phyloP scores from a whole-genome alignment of 2,329 filamentous ascomycete genomes.

The Aspergillus neoniger region DNA sequence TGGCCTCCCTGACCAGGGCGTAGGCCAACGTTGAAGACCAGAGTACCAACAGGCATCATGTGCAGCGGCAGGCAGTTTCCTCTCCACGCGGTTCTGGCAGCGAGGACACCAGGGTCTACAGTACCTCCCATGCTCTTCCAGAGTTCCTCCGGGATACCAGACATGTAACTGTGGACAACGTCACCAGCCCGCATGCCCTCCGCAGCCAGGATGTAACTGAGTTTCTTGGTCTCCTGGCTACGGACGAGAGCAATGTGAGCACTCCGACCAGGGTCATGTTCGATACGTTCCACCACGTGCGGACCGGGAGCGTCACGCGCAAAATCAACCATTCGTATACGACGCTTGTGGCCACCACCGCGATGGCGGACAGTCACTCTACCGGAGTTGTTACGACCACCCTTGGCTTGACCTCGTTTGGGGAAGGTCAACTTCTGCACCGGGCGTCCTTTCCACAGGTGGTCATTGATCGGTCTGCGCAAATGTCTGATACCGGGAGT shows the following conservation, averaged over 20 bases:
- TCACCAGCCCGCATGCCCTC: constrained; percentile 93
- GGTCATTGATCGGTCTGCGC: constrained; percentile 89
- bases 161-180: constrained; percentile 84
- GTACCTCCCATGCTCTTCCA: constrained; percentile 89
- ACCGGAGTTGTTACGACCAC: constrained; percentile 86
- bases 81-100: constrained; percentile 88
- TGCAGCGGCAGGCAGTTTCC: constrained; percentile 94
- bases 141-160: constrained; percentile 83
- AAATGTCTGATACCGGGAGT: constrained; percentile 92
- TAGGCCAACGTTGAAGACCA: constrained; percentile 85
- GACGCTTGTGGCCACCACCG: constrained; percentile 86
- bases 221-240: constrained; percentile 69
- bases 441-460: constrained; percentile 92
- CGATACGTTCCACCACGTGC: constrained; percentile 88
- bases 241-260: constrained; percentile 89
- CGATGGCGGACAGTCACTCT: constrained; percentile 85
- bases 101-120: constrained; percentile 92
- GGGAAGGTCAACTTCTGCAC: constrained; percentile 80
- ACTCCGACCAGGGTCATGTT: constrained; percentile 91
- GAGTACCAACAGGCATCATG: constrained; percentile 93
- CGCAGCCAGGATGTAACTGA: constrained; percentile 92
- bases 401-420: constrained; percentile 90
- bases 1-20: constrained; percentile 72
- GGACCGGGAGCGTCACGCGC: constrained; percentile 74
- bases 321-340: constrained; percentile 92